Conservation (phyloP, 768 basidiomycete species). For the Phlebiopsis gigantea region DNA sequence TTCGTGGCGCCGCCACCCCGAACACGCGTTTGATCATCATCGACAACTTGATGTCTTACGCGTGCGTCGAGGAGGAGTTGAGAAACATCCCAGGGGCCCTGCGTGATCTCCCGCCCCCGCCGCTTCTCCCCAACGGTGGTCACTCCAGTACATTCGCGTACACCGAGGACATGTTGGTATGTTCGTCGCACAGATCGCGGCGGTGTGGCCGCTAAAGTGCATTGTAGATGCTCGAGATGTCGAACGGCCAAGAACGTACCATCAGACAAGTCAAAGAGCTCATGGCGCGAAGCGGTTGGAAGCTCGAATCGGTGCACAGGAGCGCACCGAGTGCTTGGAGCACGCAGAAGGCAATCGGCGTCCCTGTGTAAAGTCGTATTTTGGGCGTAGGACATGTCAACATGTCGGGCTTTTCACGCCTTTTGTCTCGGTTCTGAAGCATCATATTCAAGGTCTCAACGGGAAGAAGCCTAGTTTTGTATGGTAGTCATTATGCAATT, state of each 20-base stretch:
- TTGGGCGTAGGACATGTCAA: background rate
- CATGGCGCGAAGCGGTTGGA: conserved; percentile 1
- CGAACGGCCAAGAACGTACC: conserved; percentile 1
- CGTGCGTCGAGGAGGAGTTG: conserved; percentile 17
- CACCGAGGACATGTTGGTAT: conserved; percentile 6
- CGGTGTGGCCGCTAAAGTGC: background rate
- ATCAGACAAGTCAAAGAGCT: background rate
- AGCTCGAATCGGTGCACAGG: background rate
- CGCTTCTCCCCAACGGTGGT: conserved; percentile 11
- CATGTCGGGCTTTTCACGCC: background rate
- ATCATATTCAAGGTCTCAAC: background rate
- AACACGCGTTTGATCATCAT: conserved; percentile 23
- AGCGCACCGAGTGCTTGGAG: background rate
- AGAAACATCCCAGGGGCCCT: conserved; percentile 7
- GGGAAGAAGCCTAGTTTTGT: background rate
- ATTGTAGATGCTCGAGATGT: conserved; percentile 1
- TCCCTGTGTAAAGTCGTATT: background rate
- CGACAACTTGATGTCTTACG: conserved; percentile 20
- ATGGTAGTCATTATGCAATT: background rate
- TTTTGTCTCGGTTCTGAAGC: too few species aligned
- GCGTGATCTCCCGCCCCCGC: background rate
- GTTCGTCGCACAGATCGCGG: background rate
- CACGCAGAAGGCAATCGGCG: background rate
- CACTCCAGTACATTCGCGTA: background rate
- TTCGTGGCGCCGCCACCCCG: conserved; percentile 21